These are phyloP conservation scores for Colletotrichum godetiae DNA, from an alignment of 2,329 filamentous ascomycete species.

Conservation along the genomic window DNA sequence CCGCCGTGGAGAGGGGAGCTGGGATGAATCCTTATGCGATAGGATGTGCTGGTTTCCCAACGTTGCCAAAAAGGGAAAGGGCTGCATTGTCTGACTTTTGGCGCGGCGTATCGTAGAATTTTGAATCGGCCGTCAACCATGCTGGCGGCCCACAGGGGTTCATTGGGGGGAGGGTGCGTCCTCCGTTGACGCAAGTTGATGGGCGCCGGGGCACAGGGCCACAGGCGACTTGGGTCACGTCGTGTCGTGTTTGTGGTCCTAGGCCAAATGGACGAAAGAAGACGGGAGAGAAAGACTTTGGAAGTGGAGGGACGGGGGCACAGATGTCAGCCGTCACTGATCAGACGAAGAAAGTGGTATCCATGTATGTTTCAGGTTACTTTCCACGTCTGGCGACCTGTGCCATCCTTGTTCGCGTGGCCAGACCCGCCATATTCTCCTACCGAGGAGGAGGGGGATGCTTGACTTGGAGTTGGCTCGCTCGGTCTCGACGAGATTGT, in stretches of 20 bases:
- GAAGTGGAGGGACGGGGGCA: conserved; percentile 11
- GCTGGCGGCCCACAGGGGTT: conserved; percentile 6
- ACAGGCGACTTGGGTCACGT: conserved; percentile 1
- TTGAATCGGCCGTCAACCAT: conserved; percentile 12
- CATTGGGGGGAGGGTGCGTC: conserved; percentile 18
- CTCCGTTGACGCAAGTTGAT: conserved; percentile 35
- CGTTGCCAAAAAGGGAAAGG: conserved; percentile 17
- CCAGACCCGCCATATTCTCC: conserved; percentile 31
- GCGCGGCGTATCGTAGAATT: conserved; percentile 31
- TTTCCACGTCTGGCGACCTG: conserved; percentile 13
- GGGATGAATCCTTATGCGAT: conserved; percentile 31
- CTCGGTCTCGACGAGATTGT: neutral
- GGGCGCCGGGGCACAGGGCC: neutral
- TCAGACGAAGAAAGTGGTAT: conserved; percentile 29
- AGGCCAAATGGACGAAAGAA: neutral
- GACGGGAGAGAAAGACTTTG: neutral
- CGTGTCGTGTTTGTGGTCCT: neutral
- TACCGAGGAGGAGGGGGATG: conserved; percentile 18
- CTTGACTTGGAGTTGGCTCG: conserved; percentile 1
- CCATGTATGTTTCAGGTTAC: conserved; percentile 36
- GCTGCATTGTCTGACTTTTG: conserved; percentile 4
- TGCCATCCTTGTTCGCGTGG: conserved; percentile 34
- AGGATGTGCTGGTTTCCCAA: conserved; percentile 16
- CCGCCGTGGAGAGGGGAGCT: conserved; percentile 17
- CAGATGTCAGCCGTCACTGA: conserved; percentile 33